Percentiles rank a stretch among this genome's conserved stretches.
phyloP scores from a whole-genome alignment of 768 basidiomycete genomes.

The Phaeotremella skinneri region DNA sequence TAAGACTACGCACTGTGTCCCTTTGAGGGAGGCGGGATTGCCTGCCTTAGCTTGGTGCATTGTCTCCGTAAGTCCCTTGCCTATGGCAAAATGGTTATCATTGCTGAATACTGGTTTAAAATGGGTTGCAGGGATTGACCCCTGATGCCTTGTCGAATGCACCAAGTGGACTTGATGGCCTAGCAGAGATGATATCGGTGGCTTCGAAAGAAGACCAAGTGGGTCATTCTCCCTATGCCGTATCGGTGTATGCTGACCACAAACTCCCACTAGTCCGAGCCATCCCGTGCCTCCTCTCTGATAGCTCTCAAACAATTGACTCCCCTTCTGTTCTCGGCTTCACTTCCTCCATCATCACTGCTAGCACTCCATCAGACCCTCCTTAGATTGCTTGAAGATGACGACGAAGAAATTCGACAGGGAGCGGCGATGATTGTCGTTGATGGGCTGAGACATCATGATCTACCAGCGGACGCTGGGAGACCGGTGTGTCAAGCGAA shows the following conservation, averaged over 20 bases:
- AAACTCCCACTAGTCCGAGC: constrained; percentile 28
- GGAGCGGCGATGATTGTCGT: constrained; percentile 28
- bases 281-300: constrained; percentile 25
- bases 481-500: constrained; percentile 19
- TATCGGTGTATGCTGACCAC: neutral
- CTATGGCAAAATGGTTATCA: no score
- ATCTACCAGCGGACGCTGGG: neutral
- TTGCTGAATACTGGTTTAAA: no score
- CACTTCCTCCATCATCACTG: neutral
- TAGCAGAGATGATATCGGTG: neutral
- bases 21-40: constrained; percentile 35
- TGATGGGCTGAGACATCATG: constrained; percentile 10
- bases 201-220: constrained; percentile 23
- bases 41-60: constrained; percentile 26
- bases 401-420: constrained; percentile 45
- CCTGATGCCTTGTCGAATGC: neutral
- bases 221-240: constrained; percentile 3
- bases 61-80: constrained; percentile 4
- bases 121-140: no score
- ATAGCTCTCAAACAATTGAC: constrained; percentile 23
- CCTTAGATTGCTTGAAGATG: constrained; percentile 38
- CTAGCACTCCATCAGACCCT: constrained; percentile 25
- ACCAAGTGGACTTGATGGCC: neutral
- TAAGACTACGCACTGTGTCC: constrained; percentile 18
- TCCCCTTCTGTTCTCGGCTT: constrained; percentile 5